A percentile compares a stretch with the other conserved stretches of the same genome.
Evolutionary conservation across 176 grass and related monocot species (phyloP).

Genomic region (Stipa capillata): DNA sequence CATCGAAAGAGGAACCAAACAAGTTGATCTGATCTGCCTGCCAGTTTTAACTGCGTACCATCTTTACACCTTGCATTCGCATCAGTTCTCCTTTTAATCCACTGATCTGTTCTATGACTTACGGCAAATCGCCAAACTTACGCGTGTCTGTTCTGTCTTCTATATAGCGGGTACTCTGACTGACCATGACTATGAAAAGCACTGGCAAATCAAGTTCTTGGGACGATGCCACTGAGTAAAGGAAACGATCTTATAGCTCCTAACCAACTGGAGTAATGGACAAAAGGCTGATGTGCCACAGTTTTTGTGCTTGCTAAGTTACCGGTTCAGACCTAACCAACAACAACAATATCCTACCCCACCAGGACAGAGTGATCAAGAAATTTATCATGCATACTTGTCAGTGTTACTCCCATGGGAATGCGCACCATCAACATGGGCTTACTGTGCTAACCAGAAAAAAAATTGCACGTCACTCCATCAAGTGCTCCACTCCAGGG

Average conservation of each 20-base stretch:
- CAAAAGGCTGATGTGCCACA: neutral
- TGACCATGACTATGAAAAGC: neutral
- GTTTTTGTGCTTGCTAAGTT: conserved; percentile 10
- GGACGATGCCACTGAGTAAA: neutral
- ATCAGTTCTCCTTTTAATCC: neutral
- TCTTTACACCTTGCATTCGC: neutral
- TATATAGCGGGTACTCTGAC: neutral
- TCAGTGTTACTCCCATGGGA: neutral
- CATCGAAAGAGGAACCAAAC: neutral
- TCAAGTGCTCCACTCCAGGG: conserved; percentile 17
- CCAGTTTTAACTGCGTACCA: neutral
- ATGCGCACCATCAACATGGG: neutral
- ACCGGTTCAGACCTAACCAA: conserved; percentile 15
- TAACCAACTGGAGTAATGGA: neutral
- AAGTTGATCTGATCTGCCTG: neutral
- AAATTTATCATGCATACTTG: neutral
- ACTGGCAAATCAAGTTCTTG: neutral
- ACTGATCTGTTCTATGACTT: neutral
- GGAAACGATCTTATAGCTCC: neutral
- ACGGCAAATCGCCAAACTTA: neutral
- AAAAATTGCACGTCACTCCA: neutral
- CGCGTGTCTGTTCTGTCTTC: neutral
- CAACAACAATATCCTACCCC: conserved; percentile 1
- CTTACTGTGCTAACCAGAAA: neutral
- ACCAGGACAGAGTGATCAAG: neutral